Conservation (phyloP, 78 protist species). For the Protostelium mycophagum region DNA sequence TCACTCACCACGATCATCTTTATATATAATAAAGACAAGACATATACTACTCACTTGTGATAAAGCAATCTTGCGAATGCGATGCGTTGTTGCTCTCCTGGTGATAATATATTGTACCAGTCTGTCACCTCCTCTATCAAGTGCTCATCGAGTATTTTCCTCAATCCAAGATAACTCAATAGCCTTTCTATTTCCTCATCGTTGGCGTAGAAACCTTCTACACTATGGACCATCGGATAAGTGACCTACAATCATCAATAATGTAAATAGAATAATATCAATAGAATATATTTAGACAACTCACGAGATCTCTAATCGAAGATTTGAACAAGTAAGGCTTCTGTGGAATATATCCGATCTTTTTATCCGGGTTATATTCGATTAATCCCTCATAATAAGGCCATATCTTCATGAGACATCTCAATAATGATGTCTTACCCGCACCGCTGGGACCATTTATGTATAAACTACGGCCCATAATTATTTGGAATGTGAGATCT, state of each 20-base stretch:
- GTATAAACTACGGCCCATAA: slow-evolving; percentile 28
- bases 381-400: slow-evolving; percentile 44
- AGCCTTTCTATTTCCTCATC: not conserved
- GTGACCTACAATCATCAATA: no score
- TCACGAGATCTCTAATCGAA: not conserved
- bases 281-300: no score
- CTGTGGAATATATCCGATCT: slow-evolving; percentile 34
- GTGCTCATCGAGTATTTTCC: slow-evolving; percentile 27
- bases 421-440: slow-evolving; percentile 59
- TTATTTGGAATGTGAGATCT: slow-evolving; percentile 42
- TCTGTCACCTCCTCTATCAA: not conserved
- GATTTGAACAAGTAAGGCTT: slow-evolving; percentile 27
- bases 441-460: slow-evolving; percentile 66
- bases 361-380: slow-evolving; percentile 8
- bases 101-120: slow-evolving; percentile 49
- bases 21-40: not conserved
- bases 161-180: slow-evolving; percentile 8
- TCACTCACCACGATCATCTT: not conserved
- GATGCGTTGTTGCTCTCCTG: slow-evolving; percentile 66
- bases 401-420: slow-evolving; percentile 54
- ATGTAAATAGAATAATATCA: no score
- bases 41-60: slow-evolving; percentile 8
- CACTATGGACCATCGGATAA: no score
- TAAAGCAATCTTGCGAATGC: slow-evolving; percentile 31
- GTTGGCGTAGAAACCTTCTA: not conserved